Evolutionary conservation across 805 yeast genomes (phyloP).

Genomic region (Yarrowia sp.): DNA sequence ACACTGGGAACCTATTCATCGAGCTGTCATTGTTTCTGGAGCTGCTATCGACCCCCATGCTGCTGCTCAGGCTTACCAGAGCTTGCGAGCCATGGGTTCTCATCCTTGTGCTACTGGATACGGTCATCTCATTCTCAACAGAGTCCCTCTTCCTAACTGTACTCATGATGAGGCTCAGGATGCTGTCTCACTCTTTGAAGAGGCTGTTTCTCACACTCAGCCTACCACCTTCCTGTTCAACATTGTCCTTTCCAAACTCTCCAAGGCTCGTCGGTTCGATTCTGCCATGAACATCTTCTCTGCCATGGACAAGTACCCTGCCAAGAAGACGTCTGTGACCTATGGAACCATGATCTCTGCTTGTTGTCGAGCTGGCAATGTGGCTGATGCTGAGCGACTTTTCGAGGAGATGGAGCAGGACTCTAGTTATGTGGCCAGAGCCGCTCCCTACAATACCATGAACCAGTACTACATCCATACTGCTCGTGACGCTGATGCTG

Average conservation of each 20-base stretch:
- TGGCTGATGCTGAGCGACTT: constrained; percentile 36
- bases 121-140: constrained; percentile 36
- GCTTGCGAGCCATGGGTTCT: constrained; percentile 35
- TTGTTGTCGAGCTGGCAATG: constrained; percentile 42
- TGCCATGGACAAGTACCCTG: constrained; percentile 36
- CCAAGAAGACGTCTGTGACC: constrained; percentile 38
- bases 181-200: constrained; percentile 39
- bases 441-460: constrained; percentile 43
- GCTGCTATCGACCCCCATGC: constrained; percentile 32
- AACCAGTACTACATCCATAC: constrained; percentile 42
- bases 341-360: constrained; percentile 44
- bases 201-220: constrained; percentile 34
- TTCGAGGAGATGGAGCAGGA: constrained; percentile 41
- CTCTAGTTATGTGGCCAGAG: constrained; percentile 36
- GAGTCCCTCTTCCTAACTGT: background rate
- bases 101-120: constrained; percentile 41
- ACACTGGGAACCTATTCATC: constrained; percentile 37
- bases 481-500: constrained; percentile 37
- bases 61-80: constrained; percentile 32
- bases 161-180: constrained; percentile 39
- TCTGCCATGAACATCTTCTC: constrained; percentile 38
- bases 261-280: constrained; percentile 40
- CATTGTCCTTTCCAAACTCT: constrained; percentile 40
- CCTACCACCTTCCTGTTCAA: constrained; percentile 41
- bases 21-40: constrained; percentile 34